phyloP scores from a whole-genome alignment of 2,329 filamentous ascomycete genomes.

The Dothidotthia symphoricarpi region DNA sequence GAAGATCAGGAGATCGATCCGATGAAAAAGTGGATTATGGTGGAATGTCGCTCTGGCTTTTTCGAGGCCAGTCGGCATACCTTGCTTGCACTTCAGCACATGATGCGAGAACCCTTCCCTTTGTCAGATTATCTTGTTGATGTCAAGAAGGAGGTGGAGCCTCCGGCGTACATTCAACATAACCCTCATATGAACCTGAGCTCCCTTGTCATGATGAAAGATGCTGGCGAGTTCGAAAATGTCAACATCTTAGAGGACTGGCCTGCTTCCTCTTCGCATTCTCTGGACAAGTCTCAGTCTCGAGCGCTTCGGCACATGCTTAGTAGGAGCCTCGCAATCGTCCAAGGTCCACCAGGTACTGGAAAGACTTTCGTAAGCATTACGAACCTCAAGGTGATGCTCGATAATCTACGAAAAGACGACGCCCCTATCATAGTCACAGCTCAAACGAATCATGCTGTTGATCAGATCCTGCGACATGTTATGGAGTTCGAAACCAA shows the following conservation, averaged over 20 bases:
- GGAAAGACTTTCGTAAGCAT: conserved; percentile 83
- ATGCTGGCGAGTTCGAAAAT: conserved; percentile 43
- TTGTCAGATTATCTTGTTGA: conserved; percentile 62
- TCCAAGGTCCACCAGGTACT: conserved; percentile 80
- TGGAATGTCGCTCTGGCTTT: conserved; percentile 71
- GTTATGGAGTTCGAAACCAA: conserved; percentile 61
- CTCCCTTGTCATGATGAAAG: conserved; percentile 42
- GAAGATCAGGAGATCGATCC: conserved; percentile 68
- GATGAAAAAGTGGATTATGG: conserved; percentile 68
- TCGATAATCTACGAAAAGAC: conserved; percentile 55
- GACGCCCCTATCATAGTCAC: conserved; percentile 73
- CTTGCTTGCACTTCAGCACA: conserved; percentile 68
- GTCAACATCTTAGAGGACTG: conserved; percentile 57
- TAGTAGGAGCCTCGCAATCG: conserved; percentile 67
- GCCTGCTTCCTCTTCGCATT: conserved; percentile 49
- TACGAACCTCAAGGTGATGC: conserved; percentile 63
- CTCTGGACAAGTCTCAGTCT: conserved; percentile 70
- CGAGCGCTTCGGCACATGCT: conserved; percentile 67
- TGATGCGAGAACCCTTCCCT: conserved; percentile 59
- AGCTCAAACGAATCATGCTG: conserved; percentile 86
- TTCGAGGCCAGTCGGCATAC: conserved; percentile 75
- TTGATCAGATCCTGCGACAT: conserved; percentile 75
- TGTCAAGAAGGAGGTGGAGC: conserved; percentile 46
- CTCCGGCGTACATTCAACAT: conserved; percentile 55
- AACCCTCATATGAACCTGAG: conserved; percentile 54